Evolutionary conservation across 2,329 filamentous ascomycete genomes (phyloP).

Genomic region (Cytospora schulzeri): DNA sequence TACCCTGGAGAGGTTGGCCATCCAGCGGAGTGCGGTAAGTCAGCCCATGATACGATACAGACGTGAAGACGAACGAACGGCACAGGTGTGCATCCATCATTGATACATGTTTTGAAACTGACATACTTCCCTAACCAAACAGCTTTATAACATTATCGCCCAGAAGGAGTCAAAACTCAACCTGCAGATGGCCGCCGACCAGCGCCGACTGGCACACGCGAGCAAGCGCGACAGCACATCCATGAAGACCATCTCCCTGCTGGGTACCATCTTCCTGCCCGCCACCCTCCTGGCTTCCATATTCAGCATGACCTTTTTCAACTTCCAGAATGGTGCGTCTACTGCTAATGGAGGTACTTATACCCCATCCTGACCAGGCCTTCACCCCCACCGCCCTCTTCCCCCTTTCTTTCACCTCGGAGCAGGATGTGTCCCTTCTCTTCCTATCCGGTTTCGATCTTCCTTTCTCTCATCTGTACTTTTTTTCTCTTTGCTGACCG

Average conservation of each 20-base stretch:
- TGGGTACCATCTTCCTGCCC: conserved; percentile 65
- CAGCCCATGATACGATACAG: neutral
- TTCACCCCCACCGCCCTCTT: neutral
- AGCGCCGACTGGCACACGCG: conserved; percentile 60
- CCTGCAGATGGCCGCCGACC: conserved; percentile 63
- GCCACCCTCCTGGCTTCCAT: conserved; percentile 65
- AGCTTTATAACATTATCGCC: conserved; percentile 68
- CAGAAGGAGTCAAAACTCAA: conserved; percentile 67
- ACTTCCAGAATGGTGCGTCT: conserved; percentile 53
- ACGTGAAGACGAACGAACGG: neutral
- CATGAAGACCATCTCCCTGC: conserved; percentile 66
- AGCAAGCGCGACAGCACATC: conserved; percentile 64
- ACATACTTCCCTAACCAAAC: conserved; percentile 1
- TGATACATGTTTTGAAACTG: neutral
- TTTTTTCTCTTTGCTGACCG: conserved; percentile 25
- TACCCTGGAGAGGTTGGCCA: conserved; percentile 61
- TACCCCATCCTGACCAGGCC: neutral
- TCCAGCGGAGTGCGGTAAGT: conserved; percentile 63
- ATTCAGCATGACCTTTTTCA: conserved; percentile 69
- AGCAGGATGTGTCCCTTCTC: neutral
- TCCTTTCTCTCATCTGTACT: neutral
- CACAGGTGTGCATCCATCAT: conserved; percentile 24
- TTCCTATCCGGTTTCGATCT: neutral
- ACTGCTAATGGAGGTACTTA: conserved; percentile 4
- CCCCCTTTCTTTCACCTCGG: neutral